Evolutionary conservation across 768 basidiomycete species (phyloP), one percentile per base, ranked within the genome.

Genomic region (Boletus barrowsii): DNA sequence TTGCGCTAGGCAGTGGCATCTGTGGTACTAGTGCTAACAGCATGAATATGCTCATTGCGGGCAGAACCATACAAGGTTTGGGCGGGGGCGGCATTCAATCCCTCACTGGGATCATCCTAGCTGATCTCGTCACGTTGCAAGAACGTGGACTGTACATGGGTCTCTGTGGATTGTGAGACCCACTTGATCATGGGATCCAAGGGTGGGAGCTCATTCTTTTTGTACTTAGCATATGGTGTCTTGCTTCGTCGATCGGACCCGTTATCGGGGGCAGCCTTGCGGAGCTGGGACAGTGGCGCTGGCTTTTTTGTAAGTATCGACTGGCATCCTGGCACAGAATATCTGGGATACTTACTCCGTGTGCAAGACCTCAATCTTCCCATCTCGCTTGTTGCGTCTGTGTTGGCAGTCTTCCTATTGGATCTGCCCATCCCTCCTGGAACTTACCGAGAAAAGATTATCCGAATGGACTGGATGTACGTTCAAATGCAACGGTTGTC

Each of bases 41-140:
- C 47, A 75, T 82, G 71, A 56, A 61, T n/a, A 69, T 72, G 61
- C 60, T 79, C 9, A 79, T 81, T 41, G 75, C 65, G 0, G 79
- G 73, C 2, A 68, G 80, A 22, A 60, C 70, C 66, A 51, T 76
- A 30, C 75, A 76, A 56, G 76, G 75, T 3, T 51, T 75, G 1
- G 77, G 77, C 5, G 72, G 68, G 7, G 79, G 79, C 1, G 72
- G 69, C 2, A 72, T 78, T 15, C 57, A 71, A 18, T 63, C 73
- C 10, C 53, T 75, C 10, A 63, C 68, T 3, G 71, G 73, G 8
- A 79, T 81, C 39, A 67, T 82, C 40, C 48, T 79, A 6, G 64
- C 72, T 14, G 80, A 83, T 54, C 61, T 83, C 3, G 76, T 81
- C 14, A 70, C 78, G 5, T 67, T 83, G 9, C 43, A 63, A 14